A percentile compares a stretch with the other conserved stretches of the same genome.
These are phyloP conservation scores for Raphanus raphanistrum DNA, from an alignment of 345 rosid species.

Conservation along the genomic window DNA sequence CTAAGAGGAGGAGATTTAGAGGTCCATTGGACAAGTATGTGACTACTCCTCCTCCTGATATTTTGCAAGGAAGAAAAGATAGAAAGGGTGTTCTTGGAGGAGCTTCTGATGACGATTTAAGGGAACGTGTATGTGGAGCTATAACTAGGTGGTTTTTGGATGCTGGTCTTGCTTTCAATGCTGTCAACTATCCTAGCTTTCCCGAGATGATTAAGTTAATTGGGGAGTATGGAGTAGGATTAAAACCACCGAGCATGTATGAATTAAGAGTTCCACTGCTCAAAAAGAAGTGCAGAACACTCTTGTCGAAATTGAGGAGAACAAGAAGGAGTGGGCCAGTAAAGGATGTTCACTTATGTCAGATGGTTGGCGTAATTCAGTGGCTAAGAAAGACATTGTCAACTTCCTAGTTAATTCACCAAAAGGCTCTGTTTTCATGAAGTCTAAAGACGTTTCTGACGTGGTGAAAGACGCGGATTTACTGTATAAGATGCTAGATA, in stretches of 20 bases:
- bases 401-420: not conserved
- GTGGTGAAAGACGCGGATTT: not conserved
- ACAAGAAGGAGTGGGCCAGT: not conserved
- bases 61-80: not conserved
- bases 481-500: too few species aligned
- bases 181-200: not conserved
- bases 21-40: not conserved
- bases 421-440: not conserved
- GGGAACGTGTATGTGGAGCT: not conserved
- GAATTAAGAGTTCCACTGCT: not conserved
- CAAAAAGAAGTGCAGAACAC: not conserved
- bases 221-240: not conserved
- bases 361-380: not conserved
- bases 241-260: not conserved
- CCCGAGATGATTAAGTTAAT: not conserved
- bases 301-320: not conserved
- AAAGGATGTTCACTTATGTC: not conserved
- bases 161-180: not conserved
- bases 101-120: not conserved
- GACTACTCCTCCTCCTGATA: not conserved
- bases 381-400: not conserved
- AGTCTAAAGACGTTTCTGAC: not conserved
- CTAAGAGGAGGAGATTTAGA: not conserved
- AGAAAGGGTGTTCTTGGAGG: not conserved
- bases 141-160: too few species aligned